Conservation (phyloP, 352 stramenopile species). For the Pythium apleroticum region DNA sequence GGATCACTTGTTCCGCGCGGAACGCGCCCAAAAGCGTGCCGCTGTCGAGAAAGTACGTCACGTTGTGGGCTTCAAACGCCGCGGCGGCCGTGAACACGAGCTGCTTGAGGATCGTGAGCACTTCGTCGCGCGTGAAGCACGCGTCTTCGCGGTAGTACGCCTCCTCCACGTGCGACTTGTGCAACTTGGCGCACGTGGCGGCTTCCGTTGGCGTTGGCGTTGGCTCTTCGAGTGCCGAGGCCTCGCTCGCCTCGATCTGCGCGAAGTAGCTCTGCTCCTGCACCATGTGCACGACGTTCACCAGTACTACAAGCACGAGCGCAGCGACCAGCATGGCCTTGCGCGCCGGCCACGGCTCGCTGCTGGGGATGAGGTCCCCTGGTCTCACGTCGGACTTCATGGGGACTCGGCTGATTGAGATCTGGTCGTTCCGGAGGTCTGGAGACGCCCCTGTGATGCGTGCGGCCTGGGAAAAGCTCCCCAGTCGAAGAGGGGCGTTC, state of each 20-base stretch:
- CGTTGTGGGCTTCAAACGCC: constrained; percentile 21
- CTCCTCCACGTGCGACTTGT: not conserved
- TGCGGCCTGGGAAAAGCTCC: no score
- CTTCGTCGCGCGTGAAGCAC: constrained; percentile 17
- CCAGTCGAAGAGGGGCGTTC: not conserved
- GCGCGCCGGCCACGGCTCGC: not conserved
- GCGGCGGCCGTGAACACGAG: constrained; percentile 16
- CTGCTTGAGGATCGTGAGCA: constrained; percentile 25
- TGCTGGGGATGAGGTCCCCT: not conserved
- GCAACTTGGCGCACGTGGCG: not conserved
- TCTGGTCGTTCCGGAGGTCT: not conserved
- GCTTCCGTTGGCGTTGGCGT: no score
- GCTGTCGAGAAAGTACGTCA: constrained; percentile 36
- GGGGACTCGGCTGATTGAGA: not conserved
- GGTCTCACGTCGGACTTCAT: not conserved
- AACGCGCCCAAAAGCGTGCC: constrained; percentile 32
- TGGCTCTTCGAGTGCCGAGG: not conserved
- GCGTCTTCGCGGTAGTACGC: constrained; percentile 5
- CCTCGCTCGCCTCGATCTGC: not conserved
- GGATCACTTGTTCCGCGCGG: constrained; percentile 27
- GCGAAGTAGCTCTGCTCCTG: constrained; percentile 12
- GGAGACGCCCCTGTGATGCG: no score
- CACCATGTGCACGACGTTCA: constrained; percentile 10
- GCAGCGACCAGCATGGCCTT: constrained; percentile 4
- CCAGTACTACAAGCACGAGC: constrained; percentile 7